Evolutionary conservation across 2,329 filamentous ascomycete genomes (phyloP).

Genomic region (Dothideomycetes sp.): DNA sequence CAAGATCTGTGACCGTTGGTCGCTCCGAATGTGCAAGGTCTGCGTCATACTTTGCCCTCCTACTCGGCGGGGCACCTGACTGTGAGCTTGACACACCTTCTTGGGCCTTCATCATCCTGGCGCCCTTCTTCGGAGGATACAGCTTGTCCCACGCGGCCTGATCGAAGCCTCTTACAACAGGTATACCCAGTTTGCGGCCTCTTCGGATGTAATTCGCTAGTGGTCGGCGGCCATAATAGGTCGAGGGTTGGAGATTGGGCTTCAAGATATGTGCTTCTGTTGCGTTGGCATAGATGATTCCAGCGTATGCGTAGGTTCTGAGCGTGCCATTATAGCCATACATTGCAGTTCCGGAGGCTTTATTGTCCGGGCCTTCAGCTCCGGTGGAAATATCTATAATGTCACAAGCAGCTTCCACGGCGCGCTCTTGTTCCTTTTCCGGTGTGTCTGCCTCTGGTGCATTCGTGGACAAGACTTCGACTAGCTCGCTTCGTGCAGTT

Average conservation of each 20-base stretch:
- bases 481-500: constrained; percentile 19
- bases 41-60: constrained; percentile 36
- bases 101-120: constrained; percentile 29
- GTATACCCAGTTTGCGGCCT: constrained; percentile 69
- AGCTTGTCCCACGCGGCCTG: constrained; percentile 63
- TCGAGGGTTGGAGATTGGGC: constrained; percentile 72
- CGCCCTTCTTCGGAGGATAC: constrained; percentile 42
- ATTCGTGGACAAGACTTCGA: constrained; percentile 3
- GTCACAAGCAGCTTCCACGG: constrained; percentile 34
- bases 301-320: constrained; percentile 57
- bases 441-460: constrained; percentile 27
- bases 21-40: constrained; percentile 53
- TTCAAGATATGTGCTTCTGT: constrained; percentile 75
- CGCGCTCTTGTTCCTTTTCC: constrained; percentile 31
- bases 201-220: constrained; percentile 71
- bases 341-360: constrained; percentile 32
- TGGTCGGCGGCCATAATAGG: constrained; percentile 71
- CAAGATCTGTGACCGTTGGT: constrained; percentile 70
- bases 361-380: constrained; percentile 34
- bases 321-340: constrained; percentile 32
- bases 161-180: constrained; percentile 84
- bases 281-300: constrained; percentile 76
- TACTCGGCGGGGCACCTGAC: constrained; percentile 28
- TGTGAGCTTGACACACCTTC: constrained; percentile 34
- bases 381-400: constrained; percentile 37